A percentile compares a stretch with the other conserved stretches of the same genome.
Conservation (phyloP, 257 asterid genomes). For the Solanum neorickii region DNA sequence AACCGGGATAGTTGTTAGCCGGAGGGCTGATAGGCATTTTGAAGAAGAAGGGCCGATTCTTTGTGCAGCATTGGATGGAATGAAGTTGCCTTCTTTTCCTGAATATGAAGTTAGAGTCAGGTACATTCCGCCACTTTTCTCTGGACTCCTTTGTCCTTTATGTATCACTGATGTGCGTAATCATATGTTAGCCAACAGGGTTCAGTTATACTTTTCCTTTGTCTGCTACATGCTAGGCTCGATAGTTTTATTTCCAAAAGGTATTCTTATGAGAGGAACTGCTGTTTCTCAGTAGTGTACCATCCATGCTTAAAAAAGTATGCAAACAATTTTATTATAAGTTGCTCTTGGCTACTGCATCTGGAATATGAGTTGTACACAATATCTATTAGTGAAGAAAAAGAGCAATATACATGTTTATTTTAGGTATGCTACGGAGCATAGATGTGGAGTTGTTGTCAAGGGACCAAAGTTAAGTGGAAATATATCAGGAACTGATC, state of each 20-base stretch:
- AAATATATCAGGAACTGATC: constrained; percentile 94
- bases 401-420: not conserved
- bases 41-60: constrained; percentile 98
- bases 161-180: not conserved
- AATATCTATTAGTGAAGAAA: not conserved
- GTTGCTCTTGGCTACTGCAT: not conserved
- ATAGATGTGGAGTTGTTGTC: constrained; percentile 97
- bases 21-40: constrained; percentile 98
- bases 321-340: not conserved
- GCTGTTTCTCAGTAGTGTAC: not conserved
- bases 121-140: constrained; percentile 19
- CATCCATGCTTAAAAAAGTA: not conserved
- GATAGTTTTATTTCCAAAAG: not conserved
- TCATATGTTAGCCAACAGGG: not conserved
- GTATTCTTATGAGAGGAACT: not conserved
- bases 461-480: constrained; percentile 98
- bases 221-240: not conserved
- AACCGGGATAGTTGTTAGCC: constrained; percentile 70
- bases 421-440: constrained; percentile 94
- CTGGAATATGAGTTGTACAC: not conserved
- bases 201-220: not conserved
- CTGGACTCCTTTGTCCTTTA: not conserved
- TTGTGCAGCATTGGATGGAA: constrained; percentile 86
- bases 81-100: constrained; percentile 76
- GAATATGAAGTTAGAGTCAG: constrained; percentile 95